phyloP scores from a whole-genome alignment of 352 stramenopile genomes.

The Elongisporangium undulatum region DNA sequence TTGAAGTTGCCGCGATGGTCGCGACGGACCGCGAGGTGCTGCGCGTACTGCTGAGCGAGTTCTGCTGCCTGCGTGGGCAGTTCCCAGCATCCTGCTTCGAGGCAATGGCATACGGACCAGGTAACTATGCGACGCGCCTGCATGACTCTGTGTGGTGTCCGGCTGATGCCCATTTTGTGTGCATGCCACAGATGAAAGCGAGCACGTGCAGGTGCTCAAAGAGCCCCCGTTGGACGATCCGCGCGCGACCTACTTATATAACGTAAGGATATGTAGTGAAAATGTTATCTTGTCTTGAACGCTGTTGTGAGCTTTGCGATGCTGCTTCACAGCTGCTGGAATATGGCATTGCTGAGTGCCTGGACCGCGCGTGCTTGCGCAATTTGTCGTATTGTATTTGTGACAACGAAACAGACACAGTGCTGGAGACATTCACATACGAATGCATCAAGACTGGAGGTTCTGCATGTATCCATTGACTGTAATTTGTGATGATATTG shows the following conservation, averaged over 20 bases:
- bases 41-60: conserved; percentile 13
- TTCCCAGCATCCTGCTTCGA: conserved; percentile 15
- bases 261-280: conserved; percentile 6
- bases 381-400: conserved; percentile 10
- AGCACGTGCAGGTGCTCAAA: conserved; percentile 11
- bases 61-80: conserved; percentile 14
- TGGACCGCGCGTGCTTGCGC: conserved; percentile 15
- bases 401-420: background rate
- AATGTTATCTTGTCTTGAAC: too few species aligned
- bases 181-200: conserved; percentile 4
- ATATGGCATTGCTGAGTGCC: conserved; percentile 19
- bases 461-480: background rate
- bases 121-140: background rate
- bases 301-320: background rate
- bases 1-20: background rate
- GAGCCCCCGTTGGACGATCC: conserved; percentile 5
- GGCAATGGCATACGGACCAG: background rate
- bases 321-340: conserved; percentile 11
- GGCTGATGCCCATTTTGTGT: background rate
- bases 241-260: conserved; percentile 7
- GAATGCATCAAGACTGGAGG: conserved; percentile 3
- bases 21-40: conserved; percentile 13
- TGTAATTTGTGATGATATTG: background rate
- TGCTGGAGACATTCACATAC: conserved; percentile 14
- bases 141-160: background rate